Base-by-base conservation (phyloP, 1,139 yeast genomes). In the Sugiyamaella castrensis region DNA sequence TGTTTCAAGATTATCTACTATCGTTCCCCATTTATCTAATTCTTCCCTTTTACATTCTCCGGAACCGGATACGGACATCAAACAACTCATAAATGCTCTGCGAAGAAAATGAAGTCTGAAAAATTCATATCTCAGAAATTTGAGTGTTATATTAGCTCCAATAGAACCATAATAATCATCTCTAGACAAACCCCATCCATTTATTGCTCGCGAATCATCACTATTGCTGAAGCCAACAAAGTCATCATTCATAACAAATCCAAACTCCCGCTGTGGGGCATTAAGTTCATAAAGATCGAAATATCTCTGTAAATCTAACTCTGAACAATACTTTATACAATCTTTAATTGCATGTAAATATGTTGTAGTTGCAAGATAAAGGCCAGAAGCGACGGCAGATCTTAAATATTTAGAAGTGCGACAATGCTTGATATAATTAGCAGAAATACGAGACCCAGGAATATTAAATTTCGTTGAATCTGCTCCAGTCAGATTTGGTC, bases 1-100 rank as follows among this genome's bases (percentile, higher is more conserved):
- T 12, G 56, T 48, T 38, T 59, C 58, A 33, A 70, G 45, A 27
- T 65, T 61, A 46, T 64, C 66, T 13, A 61, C 62, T 5, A 66
- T 59, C 11, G 55, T 48, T 2, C 61, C 53, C 75, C 75, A 71
- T 11, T 55, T 51, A 19, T 54, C 54, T 4, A 61, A 53, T 46
- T 69, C 71, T 7, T 27, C 33, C 10, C 35, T 39, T 6, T 46
- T 35, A 43, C 59, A 55, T 11, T 48, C 59, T 5, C 72, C 71
- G 5, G 52, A 41, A 6, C 71, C 56, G 9, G 64, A 60, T 32
- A 70, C 59, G 1, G 78, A 70, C 38, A 75, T 54, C 30, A 74
- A 54, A 34, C 71, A 64, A 60, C 78, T 73, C 8, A 75, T 57
- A 33, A 72, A 57, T 12, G 72, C 67, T 8, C 76, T 63, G 40